Base-by-base conservation (phyloP, 164 flowering plant genomes). In the Vitis amurensis region DNA sequence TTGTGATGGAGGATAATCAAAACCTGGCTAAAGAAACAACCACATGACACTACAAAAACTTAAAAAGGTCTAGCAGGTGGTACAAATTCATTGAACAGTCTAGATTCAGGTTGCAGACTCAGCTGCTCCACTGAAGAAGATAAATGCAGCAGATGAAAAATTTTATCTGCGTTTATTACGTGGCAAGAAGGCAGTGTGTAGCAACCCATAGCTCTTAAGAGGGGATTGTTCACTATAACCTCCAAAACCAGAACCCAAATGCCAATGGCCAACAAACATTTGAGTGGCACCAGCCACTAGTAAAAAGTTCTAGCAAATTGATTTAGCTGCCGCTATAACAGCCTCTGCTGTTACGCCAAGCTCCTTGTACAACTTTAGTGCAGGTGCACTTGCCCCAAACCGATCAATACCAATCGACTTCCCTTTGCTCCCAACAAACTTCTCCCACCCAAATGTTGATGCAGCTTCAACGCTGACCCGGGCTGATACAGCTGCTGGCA, bases 381-480 rank as follows among this genome's bases (percentile, higher is more conserved):
- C 99, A 4, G 99, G 99, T 52, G 99, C 99, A 83, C 97, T 90
- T 0, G 99, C 98, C 1, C 99, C 99, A 71, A 93, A 96, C 15
- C 79, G 73, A 75, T 96, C 97, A 47, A 96, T 88, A 0, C 99
- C 99, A 29, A 96, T 88, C 0, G 97, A 79, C 85, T 91, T 90
- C 30, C 99, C 99, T 73, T 80, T 81, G 75, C 74, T 50, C 70
- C 97, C 97, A 48, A 93, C 91, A 67, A 87, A 73, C 84, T 87
- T 90, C 53, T 56, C 75, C 99, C 99, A 96, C 59, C 99, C 97
- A 64, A 96, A 96, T 57, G 98, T 96, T 9, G 97, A 73, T 23
- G 91, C 99, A 58, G 98, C 98, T 78, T 95, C 99, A 70, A 95
- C 85, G 77, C 98, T 93, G 37, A 95, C 93, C 74, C 97, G 86